Evolutionary conservation across 805 yeast genomes (phyloP), one percentile per base, ranked within the genome.

Genomic region (Kodamaea lidongshanica): DNA sequence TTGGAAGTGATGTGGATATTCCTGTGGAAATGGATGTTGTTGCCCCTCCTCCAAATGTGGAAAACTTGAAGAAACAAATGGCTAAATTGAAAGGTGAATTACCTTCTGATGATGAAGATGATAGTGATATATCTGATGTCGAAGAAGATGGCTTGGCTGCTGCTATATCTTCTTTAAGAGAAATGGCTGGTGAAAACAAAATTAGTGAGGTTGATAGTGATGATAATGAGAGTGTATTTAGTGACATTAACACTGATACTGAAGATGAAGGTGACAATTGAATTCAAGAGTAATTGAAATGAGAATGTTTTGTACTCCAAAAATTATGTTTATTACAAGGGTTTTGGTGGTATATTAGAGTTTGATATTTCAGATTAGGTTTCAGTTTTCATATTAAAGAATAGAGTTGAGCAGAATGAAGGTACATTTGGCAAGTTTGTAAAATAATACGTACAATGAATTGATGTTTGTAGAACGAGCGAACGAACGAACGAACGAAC

Each of bases 101-200:
- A 3, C 58, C 46, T 12, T 31, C 34, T 5, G 34, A 31, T 12
- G 34, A 29, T 50, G 56, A 58, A 17, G 67, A 72, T 33, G 84
- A 70, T 32, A 49, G 58, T 35, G 70, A 64, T 40, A 74, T 79
- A 31, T 76, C 80, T 22, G 84, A 75, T 32, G 81, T 86, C 3
- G 83, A 74, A 32, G 88, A 80, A 47, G 88, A 79, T 46, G 65
- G 82, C 2, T 52, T 81, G 38, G 88, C 85, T 7, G 88, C 86
- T 23, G 82, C 85, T 0, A 58, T 81, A 58, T 83, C 86, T 4
- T 70, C 74, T 28, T 51, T 79, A 54, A 71, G 79, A 41, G 89
- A 88, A 16, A 74, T 70, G 24, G 57, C 62, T 6, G 79, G 71
- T 8, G 66, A 33, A 16, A 34, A 27, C 5, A 43, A 44, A 19